Evolutionary conservation across 495 filamentous ascomycete genomes (phyloP).

Genomic region (Delitschia confertaspora): DNA sequence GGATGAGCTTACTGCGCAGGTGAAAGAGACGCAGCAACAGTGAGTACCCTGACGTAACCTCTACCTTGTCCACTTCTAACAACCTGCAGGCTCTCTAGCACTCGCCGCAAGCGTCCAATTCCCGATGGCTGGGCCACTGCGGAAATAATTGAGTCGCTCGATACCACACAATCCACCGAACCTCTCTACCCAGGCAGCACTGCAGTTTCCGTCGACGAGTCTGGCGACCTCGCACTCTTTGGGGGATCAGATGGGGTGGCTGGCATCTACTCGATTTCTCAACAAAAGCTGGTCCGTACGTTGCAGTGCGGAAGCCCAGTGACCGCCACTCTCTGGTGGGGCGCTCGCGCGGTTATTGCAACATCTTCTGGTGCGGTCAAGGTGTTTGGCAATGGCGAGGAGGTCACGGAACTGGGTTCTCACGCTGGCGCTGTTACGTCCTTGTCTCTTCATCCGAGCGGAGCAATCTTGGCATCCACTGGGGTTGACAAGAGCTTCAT

Average conservation of each 20-base stretch:
- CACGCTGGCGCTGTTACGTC: constrained; percentile 76
- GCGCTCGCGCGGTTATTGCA: constrained; percentile 58
- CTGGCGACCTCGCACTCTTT: constrained; percentile 62
- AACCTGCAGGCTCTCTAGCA: constrained; percentile 61
- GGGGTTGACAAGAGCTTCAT: constrained; percentile 90
- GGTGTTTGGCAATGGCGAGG: constrained; percentile 57
- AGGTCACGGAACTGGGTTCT: constrained; percentile 55
- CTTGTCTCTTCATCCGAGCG: constrained; percentile 74
- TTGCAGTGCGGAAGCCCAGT: constrained; percentile 60
- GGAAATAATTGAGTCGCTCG: constrained; percentile 62
- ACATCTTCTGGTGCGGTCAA: constrained; percentile 70
- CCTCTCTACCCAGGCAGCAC: constrained; percentile 55
- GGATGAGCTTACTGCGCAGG: constrained; percentile 58
- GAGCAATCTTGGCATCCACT: constrained; percentile 75
- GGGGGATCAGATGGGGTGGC: constrained; percentile 70
- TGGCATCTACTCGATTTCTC: constrained; percentile 67
- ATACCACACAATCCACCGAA: constrained; percentile 51
- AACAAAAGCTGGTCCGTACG: constrained; percentile 58
- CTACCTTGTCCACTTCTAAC: constrained; percentile 7
- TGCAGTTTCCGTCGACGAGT: constrained; percentile 55
- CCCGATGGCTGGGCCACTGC: constrained; percentile 76
- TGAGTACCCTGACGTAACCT: constrained; percentile 39
- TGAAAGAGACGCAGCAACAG: constrained; percentile 70
- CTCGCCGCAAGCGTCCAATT: constrained; percentile 75
- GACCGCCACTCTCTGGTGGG: constrained; percentile 73